phyloP scores from a whole-genome alignment of 805 yeast genomes.

The Ogataea corticis region DNA sequence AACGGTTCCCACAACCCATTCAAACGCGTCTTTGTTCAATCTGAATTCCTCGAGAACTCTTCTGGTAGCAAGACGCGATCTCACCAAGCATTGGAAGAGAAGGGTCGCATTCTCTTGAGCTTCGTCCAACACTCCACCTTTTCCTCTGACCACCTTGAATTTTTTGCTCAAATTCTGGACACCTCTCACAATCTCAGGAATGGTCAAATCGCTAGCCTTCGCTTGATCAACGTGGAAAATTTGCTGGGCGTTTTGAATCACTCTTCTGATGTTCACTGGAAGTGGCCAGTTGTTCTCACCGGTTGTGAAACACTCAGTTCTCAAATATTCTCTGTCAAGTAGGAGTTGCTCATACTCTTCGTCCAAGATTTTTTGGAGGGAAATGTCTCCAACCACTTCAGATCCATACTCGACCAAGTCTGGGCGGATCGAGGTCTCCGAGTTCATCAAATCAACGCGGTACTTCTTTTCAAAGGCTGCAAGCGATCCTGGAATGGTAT shows the following conservation, averaged over 20 bases:
- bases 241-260: conserved; percentile 95
- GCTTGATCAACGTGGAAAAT: conserved; percentile 91
- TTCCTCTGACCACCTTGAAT: conserved; percentile 80
- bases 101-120: conserved; percentile 92
- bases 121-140: conserved; percentile 66
- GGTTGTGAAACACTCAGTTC: conserved; percentile 79
- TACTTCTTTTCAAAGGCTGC: conserved; percentile 78
- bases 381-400: conserved; percentile 87
- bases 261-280: conserved; percentile 96
- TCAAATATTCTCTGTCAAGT: conserved; percentile 75
- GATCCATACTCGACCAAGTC: conserved; percentile 83
- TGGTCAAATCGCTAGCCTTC: conserved; percentile 85
- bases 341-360: conserved; percentile 78
- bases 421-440: conserved; percentile 63
- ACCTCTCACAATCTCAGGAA: conserved; percentile 73
- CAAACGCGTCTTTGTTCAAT: conserved; percentile 80
- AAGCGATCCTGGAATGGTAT: conserved; percentile 92
- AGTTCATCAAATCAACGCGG: conserved; percentile 81
- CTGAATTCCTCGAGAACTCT: conserved; percentile 91
- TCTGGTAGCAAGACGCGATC: conserved; percentile 89
- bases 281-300: conserved; percentile 98
- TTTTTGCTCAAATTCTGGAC: conserved; percentile 69
- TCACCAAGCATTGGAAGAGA: conserved; percentile 84
- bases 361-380: conserved; percentile 77
- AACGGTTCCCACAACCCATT: conserved; percentile 94